Base-by-base conservation (phyloP, 345 rosid genomes). In the Eucalyptus cloeziana region DNA sequence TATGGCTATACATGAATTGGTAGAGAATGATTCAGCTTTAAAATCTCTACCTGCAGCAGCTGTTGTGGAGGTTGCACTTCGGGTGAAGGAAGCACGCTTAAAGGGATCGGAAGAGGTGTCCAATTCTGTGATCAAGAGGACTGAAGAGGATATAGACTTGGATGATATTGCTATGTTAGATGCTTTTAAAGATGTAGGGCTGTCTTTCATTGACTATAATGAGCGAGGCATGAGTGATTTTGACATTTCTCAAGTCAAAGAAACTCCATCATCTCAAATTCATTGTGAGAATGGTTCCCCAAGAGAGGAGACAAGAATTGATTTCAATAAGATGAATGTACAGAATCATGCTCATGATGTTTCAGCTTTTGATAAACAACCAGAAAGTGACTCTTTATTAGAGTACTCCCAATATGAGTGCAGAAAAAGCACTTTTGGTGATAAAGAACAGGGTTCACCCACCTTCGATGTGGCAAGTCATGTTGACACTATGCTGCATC, bases 51-150 rank as follows among this genome's bases (percentile, higher is more conserved):
- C 93, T 12, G 88, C 87, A 47, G 88, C 81, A 91, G 89, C 93
- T 69, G 92, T 95, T 81, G 95, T 95, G 89, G 95, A 95, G 92
- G 92, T 93, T 89, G 93, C 95, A 71, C 96, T 95, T 54, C 89
- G 27, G 45, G 89, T 95, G 90, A 95, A 93, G 92, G 92, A 93
- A 92, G 96, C 96, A 69, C 93, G 97, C 69, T 87, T 94, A 87
- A 91, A 93, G 86, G 85, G 76, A 86, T 67, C 86, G 56, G 92
- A 91, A 86, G 91, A 90, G 58, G 25, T 54, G 56, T 85, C 49
- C 83, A 79, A 88, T 91, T 88, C 60, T 89, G 49, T 90, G 71
- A 58, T 86, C 69, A 86, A 88, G 86, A 92, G 89, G 83, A 86
- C 83, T 89, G 92, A 89, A 49, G 94, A 92, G 90, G 90, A 87